A percentile compares a stretch with the other conserved stretches of the same genome.
These are phyloP conservation scores for Castanospermum australe DNA, from an alignment of 306 rosid species.

Conservation along the genomic window DNA sequence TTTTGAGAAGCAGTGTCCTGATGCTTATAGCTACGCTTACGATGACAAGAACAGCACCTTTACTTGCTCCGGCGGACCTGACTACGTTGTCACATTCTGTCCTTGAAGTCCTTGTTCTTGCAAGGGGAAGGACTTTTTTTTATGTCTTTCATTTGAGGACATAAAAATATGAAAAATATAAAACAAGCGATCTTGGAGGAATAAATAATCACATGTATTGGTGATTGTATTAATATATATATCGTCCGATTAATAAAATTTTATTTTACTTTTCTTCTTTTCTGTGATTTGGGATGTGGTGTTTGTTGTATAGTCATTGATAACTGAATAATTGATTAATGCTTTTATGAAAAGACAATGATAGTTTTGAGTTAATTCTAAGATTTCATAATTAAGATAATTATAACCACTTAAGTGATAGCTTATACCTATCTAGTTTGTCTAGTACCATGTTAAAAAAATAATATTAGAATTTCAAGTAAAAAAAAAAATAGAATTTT, in stretches of 20 bases:
- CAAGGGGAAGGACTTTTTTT: neutral
- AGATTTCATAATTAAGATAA: too few relatives aligned
- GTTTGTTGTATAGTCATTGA: neutral
- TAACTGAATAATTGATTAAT: too few relatives aligned
- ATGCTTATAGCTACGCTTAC: constrained; percentile 65
- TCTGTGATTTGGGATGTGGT: neutral
- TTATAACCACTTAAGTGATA: too few relatives aligned
- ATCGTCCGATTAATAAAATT: neutral
- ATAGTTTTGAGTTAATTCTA: too few relatives aligned
- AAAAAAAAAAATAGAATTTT: too few relatives aligned
- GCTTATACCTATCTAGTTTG: too few relatives aligned
- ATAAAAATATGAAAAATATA: neutral
- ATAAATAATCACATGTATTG: neutral
- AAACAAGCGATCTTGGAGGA: neutral
- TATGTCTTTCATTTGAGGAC: neutral
- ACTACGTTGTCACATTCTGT: constrained; percentile 60
- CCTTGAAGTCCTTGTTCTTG: constrained; percentile 27
- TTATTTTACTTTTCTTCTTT: neutral
- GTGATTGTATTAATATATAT: neutral
- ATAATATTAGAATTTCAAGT: too few relatives aligned
- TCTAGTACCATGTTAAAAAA: too few relatives aligned
- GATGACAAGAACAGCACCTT: constrained; percentile 56
- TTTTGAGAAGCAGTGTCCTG: constrained; percentile 58
- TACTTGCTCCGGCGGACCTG: constrained; percentile 46
- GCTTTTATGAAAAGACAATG: too few relatives aligned